phyloP scores from a whole-genome alignment of 768 basidiomycete species.

The Kockovaella imperatae region DNA sequence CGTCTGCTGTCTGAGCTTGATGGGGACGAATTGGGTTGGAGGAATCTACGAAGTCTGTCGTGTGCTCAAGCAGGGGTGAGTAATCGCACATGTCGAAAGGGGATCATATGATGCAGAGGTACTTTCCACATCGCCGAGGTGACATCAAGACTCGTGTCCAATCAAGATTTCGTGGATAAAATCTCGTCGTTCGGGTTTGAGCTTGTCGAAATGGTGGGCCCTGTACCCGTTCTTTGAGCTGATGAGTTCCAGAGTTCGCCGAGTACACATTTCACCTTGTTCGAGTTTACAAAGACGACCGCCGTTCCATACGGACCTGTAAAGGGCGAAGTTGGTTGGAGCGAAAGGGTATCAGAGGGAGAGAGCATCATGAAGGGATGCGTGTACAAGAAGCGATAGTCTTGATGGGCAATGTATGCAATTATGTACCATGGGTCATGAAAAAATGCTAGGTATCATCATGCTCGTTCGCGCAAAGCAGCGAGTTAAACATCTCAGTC shows the following conservation, averaged over 20 bases:
- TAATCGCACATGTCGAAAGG: slow-evolving; percentile 4
- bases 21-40: slow-evolving; percentile 93
- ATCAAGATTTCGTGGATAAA: slow-evolving; percentile 35
- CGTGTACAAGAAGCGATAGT: slow-evolving; percentile 45
- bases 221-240: background rate
- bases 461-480: background rate
- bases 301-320: slow-evolving; percentile 31
- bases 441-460: too few species aligned
- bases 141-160: slow-evolving; percentile 42
- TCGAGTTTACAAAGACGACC: slow-evolving; percentile 36
- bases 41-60: slow-evolving; percentile 85
- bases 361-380: slow-evolving; percentile 43
- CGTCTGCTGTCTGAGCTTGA: slow-evolving; percentile 88
- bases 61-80: slow-evolving; percentile 72
- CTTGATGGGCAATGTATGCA: background rate
- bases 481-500: background rate
- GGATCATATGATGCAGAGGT: slow-evolving; percentile 20
- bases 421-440: background rate
- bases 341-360: slow-evolving; percentile 35
- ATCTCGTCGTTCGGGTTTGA: slow-evolving; percentile 43
- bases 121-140: slow-evolving; percentile 45
- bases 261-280: slow-evolving; percentile 45
- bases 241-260: slow-evolving; percentile 28
- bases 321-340: slow-evolving; percentile 36
- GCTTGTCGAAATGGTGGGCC: slow-evolving; percentile 32